Evolutionary conservation across 768 basidiomycete species (phyloP).

Genomic region (Rhodotorula paludigena): DNA sequence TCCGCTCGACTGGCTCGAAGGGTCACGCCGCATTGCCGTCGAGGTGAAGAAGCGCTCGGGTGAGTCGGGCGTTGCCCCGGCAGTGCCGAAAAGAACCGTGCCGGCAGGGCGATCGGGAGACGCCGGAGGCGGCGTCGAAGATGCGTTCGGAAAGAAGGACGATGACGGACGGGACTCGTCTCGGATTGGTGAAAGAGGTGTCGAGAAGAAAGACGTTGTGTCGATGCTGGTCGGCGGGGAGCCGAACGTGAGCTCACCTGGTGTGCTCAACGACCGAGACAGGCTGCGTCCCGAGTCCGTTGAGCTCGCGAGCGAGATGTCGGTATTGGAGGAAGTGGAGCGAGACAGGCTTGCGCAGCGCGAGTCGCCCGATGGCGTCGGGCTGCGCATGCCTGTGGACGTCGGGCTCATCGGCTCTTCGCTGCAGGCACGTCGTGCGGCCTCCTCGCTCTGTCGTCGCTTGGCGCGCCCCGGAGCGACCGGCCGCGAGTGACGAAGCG

Average conservation of each 20-base stretch:
- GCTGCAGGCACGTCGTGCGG: constrained; percentile 10
- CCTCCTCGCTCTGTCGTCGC: constrained; percentile 26
- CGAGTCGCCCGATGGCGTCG: constrained; percentile 17
- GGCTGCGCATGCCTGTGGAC: not conserved
- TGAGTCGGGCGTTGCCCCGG: not conserved
- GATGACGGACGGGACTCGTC: constrained; percentile 19
- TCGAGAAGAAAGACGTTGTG: constrained; percentile 26
- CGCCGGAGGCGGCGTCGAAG: not conserved
- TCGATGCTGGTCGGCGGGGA: constrained; percentile 23
- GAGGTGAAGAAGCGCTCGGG: constrained; percentile 14
- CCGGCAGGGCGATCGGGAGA: constrained; percentile 15
- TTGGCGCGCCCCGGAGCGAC: constrained; percentile 22
- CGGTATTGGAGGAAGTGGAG: constrained; percentile 9
- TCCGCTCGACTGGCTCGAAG: constrained; percentile 4
- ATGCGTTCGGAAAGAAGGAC: constrained; percentile 16
- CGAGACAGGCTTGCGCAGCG: not conserved
- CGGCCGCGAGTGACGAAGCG: constrained; percentile 29
- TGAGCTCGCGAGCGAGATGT: constrained; percentile 9
- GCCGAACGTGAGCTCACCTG: not conserved
- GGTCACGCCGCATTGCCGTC: constrained; percentile 1
- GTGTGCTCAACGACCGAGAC: not conserved
- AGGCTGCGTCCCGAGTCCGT: not conserved
- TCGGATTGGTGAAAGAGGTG: constrained; percentile 21
- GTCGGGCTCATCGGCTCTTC: constrained; percentile 29
- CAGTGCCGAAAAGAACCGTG: not conserved